Percentiles rank a stretch among this genome's conserved stretches.
These are phyloP conservation scores for Metschnikowia proteae DNA, from an alignment of 805 yeast species.

Conservation along the genomic window DNA sequence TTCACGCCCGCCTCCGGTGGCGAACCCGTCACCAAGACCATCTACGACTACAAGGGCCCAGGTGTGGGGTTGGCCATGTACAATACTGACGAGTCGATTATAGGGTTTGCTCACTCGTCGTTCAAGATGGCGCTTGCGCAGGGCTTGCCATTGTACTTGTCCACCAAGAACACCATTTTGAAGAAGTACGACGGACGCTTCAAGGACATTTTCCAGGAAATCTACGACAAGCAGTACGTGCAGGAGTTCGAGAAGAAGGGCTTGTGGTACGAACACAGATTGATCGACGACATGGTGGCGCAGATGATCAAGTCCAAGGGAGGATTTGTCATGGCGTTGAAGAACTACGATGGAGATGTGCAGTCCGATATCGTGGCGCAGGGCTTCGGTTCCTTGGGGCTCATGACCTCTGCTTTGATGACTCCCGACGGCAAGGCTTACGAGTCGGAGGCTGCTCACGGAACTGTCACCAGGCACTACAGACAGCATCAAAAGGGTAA, in stretches of 20 bases:
- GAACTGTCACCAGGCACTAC: conserved; percentile 95
- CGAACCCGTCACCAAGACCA: conserved; percentile 52
- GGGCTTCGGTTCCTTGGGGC: conserved; percentile 94
- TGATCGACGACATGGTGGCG: conserved; percentile 98
- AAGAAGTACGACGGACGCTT: conserved; percentile 93
- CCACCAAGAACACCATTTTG: conserved; percentile 93
- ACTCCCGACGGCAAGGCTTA: conserved; percentile 97
- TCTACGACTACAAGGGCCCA: conserved; percentile 63
- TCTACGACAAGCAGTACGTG: conserved; percentile 71
- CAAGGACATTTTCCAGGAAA: conserved; percentile 84
- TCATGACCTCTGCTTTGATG: conserved; percentile 95
- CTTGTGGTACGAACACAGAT: conserved; percentile 96
- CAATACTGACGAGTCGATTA: conserved; percentile 88
- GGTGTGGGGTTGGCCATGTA: conserved; percentile 92
- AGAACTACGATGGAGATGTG: conserved; percentile 97
- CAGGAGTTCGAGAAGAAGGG: conserved; percentile 67
- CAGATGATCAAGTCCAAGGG: conserved; percentile 96
- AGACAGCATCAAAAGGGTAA: conserved; percentile 95
- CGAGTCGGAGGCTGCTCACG: conserved; percentile 98
- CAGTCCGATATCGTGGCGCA: conserved; percentile 96
- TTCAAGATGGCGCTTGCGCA: conserved; percentile 82
- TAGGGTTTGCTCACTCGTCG: conserved; percentile 89
- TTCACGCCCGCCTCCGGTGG: conserved; percentile 70
- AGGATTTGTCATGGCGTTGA: conserved; percentile 92
- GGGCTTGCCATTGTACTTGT: conserved; percentile 74